phyloP scores from a whole-genome alignment of 345 rosid genomes.

The Acer yangbiense region DNA sequence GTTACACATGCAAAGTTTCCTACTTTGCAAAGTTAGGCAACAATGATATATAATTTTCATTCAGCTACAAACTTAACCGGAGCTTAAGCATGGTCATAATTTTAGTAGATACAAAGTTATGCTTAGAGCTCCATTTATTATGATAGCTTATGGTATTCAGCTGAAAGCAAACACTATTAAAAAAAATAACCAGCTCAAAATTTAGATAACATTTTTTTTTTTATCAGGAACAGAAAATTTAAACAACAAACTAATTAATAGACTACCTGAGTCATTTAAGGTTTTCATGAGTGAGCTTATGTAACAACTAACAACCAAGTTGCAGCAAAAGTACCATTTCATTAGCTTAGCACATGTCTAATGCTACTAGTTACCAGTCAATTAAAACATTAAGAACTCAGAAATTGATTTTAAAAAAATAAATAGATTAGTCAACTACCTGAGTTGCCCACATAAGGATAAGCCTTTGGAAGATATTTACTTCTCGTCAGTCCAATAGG shows the following conservation, averaged over 20 bases:
- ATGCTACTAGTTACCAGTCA: background rate
- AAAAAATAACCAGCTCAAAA: background rate
- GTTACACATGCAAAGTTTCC: background rate
- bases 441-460: slow-evolving; percentile 45
- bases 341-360: background rate
- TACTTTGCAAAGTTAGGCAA: too few species aligned
- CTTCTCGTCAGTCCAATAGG: slow-evolving; percentile 36
- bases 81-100: background rate
- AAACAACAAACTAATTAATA: background rate
- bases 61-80: background rate
- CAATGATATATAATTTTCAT: background rate
- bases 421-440: slow-evolving; percentile 29
- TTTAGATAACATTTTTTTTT: background rate
- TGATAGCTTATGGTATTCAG: background rate
- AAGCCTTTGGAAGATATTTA: slow-evolving; percentile 37
- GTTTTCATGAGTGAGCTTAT: background rate
- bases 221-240: background rate
- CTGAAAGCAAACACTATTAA: background rate
- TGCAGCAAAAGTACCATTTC: background rate
- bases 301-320: background rate
- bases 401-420: background rate
- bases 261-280: background rate
- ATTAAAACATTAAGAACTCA: background rate
- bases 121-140: background rate
- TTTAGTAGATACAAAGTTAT: background rate